These are phyloP conservation scores for Salix dunnii DNA, from an alignment of 345 rosid genomes.

Conservation along the genomic window DNA sequence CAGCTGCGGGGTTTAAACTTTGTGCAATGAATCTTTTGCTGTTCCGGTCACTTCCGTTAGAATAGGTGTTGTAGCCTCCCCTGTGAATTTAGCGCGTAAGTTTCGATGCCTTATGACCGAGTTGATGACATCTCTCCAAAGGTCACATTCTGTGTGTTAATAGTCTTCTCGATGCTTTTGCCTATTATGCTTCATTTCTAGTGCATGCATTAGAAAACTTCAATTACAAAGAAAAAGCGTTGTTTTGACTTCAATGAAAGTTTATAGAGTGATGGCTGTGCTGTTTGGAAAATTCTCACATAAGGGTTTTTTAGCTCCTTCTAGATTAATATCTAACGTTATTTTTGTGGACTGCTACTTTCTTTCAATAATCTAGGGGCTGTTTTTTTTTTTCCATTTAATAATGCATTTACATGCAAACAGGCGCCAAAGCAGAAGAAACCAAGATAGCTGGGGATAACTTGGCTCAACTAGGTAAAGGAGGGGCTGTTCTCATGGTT, in stretches of 20 bases:
- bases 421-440: slow-evolving; percentile 76
- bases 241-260: background rate
- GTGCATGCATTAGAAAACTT: background rate
- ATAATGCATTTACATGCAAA: background rate
- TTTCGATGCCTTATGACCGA: background rate
- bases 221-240: background rate
- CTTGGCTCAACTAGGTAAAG: slow-evolving; percentile 63
- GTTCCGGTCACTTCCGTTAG: background rate
- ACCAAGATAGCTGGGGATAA: slow-evolving; percentile 49
- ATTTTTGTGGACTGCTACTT: background rate
- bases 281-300: background rate
- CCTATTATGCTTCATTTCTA: background rate
- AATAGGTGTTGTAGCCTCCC: background rate
- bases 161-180: background rate
- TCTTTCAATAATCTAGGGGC: background rate
- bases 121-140: background rate
- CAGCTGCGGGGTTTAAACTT: background rate
- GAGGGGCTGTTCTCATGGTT: slow-evolving; percentile 81
- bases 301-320: background rate
- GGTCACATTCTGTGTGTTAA: background rate
- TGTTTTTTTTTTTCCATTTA: background rate
- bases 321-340: background rate
- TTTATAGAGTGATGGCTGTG: background rate
- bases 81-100: background rate
- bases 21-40: background rate